Evolutionary conservation across 441 rosid species (phyloP), one percentile per base, ranked within the genome.

Genomic region (Erysimum cheiri): DNA sequence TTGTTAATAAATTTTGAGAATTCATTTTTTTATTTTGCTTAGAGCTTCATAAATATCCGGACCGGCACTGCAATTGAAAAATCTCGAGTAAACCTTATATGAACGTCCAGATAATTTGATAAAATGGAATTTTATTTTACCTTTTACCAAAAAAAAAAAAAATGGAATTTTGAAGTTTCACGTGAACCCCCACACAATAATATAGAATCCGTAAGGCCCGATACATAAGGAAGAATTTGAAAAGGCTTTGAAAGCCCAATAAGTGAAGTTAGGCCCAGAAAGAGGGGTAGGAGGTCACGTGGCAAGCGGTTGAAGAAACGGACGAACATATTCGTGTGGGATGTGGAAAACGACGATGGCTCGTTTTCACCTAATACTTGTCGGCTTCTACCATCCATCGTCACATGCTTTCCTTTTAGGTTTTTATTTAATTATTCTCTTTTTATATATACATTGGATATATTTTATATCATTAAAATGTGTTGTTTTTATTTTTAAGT

Each of bases 261-360:
- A 24, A 1, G 2, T 3, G 32, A 55, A 56, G 19, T 5, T 47
- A 69, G 19, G 71, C 56, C 75, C 19, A 50, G 7, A 2, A 68
- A 4, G 33, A 32, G 7, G 7, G 1, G 0, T 13, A 14, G 24
- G 35, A 63, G 19, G 50, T 1, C 63, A 70, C 75, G 57, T 64
- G 70, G 67, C 29, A 13, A 55, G 15, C 2, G 5, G 39, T n/a
- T 26, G 71, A 33, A 41, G 71, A 75, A 70, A 76, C 36, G 71
- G 71, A 64, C 79, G 79, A 76, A 59, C 71, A 70, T n/a, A n/a
- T 57, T 64, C 75, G 75, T 76, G 79, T 76, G 75, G 56, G 48
- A 24, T 64, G 47, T 32, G 40, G 62, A 33, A 75, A 75, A 70
- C 67, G 71, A 70, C 62, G 79, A 63, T 49, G 75, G 61, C 66